Conservation (phyloP, 192 early-diverging fungal genomes). For the Linderina pennispora region DNA sequence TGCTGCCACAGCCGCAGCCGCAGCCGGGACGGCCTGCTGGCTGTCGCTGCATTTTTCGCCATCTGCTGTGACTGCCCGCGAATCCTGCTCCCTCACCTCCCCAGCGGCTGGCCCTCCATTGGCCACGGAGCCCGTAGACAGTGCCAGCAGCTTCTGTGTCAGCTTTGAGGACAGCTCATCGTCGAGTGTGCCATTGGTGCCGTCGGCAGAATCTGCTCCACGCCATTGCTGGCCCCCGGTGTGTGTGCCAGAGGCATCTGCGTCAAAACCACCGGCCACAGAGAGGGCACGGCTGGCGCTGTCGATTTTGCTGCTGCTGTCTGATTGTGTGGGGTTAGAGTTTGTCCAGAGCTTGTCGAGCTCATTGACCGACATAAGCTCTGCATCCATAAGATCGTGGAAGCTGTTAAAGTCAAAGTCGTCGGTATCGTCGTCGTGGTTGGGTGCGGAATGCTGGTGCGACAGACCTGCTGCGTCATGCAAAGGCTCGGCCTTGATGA, state of each 20-base stretch:
- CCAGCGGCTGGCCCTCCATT: neutral
- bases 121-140: conserved; percentile 1
- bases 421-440: neutral
- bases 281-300: too few relatives aligned
- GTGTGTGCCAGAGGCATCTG: too few relatives aligned
- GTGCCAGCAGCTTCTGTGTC: conserved; percentile 31
- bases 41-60: too few relatives aligned
- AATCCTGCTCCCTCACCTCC: neutral
- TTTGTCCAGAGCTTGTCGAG: conserved; percentile 52
- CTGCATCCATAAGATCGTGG: conserved; percentile 57
- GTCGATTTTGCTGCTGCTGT: neutral
- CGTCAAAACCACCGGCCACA: too few relatives aligned
- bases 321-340: conserved; percentile 8
- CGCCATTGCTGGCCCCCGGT: too few relatives aligned
- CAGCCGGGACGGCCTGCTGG: neutral
- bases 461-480: too few relatives aligned
- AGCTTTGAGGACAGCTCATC: conserved; percentile 26
- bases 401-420: conserved; percentile 28
- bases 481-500: too few relatives aligned
- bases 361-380: conserved; percentile 58
- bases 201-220: neutral
- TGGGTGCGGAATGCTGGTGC: too few relatives aligned
- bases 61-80: neutral
- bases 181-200: neutral
- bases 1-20: neutral